Evolutionary conservation across 805 yeast genomes (phyloP).

Genomic region (Candida anglica): DNA sequence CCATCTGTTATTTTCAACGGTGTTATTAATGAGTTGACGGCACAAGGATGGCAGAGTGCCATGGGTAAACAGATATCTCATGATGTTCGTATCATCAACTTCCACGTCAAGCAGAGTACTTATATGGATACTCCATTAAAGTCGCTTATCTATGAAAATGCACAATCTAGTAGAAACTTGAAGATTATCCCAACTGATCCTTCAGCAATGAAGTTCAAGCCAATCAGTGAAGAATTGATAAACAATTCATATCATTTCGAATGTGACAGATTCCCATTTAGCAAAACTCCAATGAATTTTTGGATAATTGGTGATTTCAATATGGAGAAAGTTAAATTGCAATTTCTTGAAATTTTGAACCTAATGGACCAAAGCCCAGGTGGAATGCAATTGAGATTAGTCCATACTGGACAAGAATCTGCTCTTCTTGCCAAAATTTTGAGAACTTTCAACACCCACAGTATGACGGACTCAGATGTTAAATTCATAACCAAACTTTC

Average conservation of each 20-base stretch:
- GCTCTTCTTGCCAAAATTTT: too few species aligned
- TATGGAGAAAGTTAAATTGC: constrained; percentile 32
- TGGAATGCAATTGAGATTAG: constrained; percentile 33
- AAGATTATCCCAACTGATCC: constrained; percentile 32
- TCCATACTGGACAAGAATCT: constrained; percentile 18
- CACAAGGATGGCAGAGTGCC: constrained; percentile 50
- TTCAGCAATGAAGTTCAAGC: constrained; percentile 27
- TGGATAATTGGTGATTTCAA: constrained; percentile 62
- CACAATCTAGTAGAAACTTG: constrained; percentile 43
- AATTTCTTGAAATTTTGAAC: constrained; percentile 37
- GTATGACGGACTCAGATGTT: constrained; percentile 8
- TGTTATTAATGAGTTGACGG: constrained; percentile 48
- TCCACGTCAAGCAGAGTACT: constrained; percentile 16
- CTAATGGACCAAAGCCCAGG: constrained; percentile 14
- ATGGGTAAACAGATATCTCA: constrained; percentile 48
- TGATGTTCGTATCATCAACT: constrained; percentile 44
- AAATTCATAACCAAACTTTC: constrained; percentile 5
- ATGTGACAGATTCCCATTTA: constrained; percentile 7
- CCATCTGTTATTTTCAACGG: constrained; percentile 74
- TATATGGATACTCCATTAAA: constrained; percentile 26
- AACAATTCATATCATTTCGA: constrained; percentile 19
- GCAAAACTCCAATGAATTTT: constrained; percentile 40
- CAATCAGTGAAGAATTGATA: constrained; percentile 21
- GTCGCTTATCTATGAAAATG: constrained; percentile 39
- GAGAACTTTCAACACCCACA: too few species aligned